Conservation (phyloP, 768 basidiomycete species). For the Xerocomellus dryophilus region DNA sequence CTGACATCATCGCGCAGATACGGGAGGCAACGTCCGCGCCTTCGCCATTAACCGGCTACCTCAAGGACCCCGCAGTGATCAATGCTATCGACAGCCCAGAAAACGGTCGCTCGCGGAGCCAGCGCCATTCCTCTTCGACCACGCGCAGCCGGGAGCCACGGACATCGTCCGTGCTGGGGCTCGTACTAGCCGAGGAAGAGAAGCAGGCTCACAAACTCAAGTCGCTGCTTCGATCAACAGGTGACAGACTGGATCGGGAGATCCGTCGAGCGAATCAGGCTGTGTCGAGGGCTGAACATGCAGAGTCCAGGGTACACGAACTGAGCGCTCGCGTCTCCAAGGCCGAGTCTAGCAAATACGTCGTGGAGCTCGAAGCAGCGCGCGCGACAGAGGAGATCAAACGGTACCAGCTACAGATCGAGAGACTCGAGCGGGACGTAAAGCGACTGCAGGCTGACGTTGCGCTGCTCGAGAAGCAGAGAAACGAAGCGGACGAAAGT, state of each 20-base stretch:
- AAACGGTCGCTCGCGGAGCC: slow-evolving; percentile 29
- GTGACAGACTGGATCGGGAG: slow-evolving; percentile 56
- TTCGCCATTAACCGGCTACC: slow-evolving; percentile 42
- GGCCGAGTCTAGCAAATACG: slow-evolving; percentile 42
- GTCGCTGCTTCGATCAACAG: slow-evolving; percentile 46
- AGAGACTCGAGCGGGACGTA: slow-evolving; percentile 45
- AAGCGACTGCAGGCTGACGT: slow-evolving; percentile 33
- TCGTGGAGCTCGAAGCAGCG: slow-evolving; percentile 38
- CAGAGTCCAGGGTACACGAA: slow-evolving; percentile 49
- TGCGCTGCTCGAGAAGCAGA: slow-evolving; percentile 35
- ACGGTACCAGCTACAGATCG: slow-evolving; percentile 46
- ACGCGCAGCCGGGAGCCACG: slow-evolving; percentile 40
- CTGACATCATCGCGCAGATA: slow-evolving; percentile 39
- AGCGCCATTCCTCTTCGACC: slow-evolving; percentile 34
- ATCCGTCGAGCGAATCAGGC: slow-evolving; percentile 52
- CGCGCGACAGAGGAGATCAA: slow-evolving; percentile 46
- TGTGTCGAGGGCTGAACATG: slow-evolving; percentile 46
- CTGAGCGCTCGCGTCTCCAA: slow-evolving; percentile 35
- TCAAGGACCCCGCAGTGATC: slow-evolving; percentile 43
- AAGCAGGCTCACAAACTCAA: slow-evolving; percentile 55
- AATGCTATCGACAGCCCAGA: slow-evolving; percentile 33
- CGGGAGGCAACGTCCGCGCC: slow-evolving; percentile 46
- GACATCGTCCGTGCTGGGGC: slow-evolving; percentile 39
- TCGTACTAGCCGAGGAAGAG: slow-evolving; percentile 54
- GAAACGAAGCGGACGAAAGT: slow-evolving; percentile 43